Percentiles rank a stretch among this genome's conserved stretches.
Conservation (phyloP, 129 eudicot genomes). For the Centaurea solstitialis region DNA sequence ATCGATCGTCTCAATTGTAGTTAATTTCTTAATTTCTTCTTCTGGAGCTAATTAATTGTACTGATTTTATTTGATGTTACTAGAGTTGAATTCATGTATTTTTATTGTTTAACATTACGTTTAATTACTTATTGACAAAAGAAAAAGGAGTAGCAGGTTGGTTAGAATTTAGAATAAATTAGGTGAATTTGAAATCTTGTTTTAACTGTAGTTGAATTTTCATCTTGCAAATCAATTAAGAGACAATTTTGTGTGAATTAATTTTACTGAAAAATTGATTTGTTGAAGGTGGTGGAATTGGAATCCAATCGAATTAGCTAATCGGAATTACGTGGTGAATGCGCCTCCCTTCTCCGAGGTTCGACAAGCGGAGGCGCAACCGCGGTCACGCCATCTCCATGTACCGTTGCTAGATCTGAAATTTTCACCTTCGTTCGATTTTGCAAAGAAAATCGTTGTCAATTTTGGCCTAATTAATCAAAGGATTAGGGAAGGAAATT, state of each 20-base stretch:
- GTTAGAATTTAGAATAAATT: background rate
- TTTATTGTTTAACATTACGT: background rate
- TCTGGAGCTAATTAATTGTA: background rate
- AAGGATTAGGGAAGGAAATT: background rate
- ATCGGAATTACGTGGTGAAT: conserved; percentile 33
- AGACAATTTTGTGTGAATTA: background rate
- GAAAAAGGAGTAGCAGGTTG: background rate
- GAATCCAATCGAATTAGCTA: background rate
- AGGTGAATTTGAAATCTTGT: background rate
- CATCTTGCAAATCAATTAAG: background rate
- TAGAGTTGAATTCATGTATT: background rate
- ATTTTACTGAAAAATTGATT: background rate
- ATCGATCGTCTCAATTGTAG: conserved; percentile 11
- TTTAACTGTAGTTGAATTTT: conserved; percentile 7
- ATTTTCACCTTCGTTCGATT: conserved; percentile 11
- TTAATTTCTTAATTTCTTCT: background rate
- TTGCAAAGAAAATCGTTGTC: background rate
- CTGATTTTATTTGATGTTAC: background rate
- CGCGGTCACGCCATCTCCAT: conserved; percentile 29
- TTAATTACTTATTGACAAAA: background rate
- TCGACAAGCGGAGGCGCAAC: conserved; percentile 46
- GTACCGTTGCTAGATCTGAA: conserved; percentile 51
- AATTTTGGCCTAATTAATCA: conserved; percentile 24
- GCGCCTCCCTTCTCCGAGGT: conserved; percentile 50
- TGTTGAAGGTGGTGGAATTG: conserved; percentile 24